A percentile compares a stretch with the other conserved stretches of the same genome.
Evolutionary conservation across 163 green algal genomes (phyloP).

Genomic region (Scenedesmus sp.): DNA sequence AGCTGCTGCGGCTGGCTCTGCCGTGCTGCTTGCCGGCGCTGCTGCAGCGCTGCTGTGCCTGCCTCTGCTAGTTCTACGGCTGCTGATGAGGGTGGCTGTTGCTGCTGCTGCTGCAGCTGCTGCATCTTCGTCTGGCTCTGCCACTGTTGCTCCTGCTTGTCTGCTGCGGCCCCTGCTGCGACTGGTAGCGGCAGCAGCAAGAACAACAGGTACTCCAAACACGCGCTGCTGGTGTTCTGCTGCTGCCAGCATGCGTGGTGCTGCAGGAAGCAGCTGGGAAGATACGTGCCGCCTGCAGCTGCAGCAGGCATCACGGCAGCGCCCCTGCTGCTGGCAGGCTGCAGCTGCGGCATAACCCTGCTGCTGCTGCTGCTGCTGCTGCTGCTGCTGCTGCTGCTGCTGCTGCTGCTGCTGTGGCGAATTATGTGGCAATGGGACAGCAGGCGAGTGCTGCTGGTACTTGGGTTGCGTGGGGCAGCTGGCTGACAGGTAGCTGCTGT

Average conservation of each 20-base stretch:
- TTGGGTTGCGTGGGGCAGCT: background rate
- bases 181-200: background rate
- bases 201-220: background rate
- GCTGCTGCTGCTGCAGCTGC: background rate
- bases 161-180: background rate
- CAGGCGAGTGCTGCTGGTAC: background rate
- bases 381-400: conserved; percentile 16
- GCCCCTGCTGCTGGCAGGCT: background rate
- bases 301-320: background rate
- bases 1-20: no score
- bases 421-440: background rate
- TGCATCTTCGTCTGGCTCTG: background rate
- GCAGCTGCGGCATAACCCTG: background rate
- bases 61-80: background rate
- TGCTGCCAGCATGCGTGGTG: background rate
- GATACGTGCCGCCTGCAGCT: background rate
- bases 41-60: background rate
- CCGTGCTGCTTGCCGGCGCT: background rate
- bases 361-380: conserved; percentile 12
- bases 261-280: background rate
- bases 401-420: background rate
- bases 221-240: background rate
- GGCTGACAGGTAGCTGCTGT: background rate
- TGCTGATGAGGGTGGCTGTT: background rate
- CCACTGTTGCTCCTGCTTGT: background rate